Conservation (phyloP, 306 rosid genomes). For the Cucumis sativus region DNA sequence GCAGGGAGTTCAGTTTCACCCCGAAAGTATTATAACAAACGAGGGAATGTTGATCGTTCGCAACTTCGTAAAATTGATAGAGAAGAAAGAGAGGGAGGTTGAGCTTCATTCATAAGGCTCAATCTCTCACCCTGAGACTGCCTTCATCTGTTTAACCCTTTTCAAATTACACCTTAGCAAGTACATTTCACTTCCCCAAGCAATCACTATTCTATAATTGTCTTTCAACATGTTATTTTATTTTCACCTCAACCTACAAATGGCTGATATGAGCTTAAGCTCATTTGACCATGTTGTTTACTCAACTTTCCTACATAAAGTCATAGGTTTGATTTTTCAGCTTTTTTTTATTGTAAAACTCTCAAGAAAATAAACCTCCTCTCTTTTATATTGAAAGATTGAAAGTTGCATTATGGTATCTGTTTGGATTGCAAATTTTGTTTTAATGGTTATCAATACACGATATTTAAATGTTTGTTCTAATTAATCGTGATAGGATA, state of each 20-base stretch:
- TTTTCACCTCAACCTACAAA: not conserved
- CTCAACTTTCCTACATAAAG: not conserved
- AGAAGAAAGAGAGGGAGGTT: slow-evolving; percentile 33
- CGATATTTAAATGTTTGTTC: no score
- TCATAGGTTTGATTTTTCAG: no score
- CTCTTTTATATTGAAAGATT: not conserved
- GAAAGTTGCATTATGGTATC: no score
- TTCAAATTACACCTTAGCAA: not conserved
- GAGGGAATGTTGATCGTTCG: slow-evolving; percentile 60
- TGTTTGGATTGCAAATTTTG: no score
- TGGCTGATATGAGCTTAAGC: not conserved
- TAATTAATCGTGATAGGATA: no score
- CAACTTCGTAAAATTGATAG: slow-evolving; percentile 56
- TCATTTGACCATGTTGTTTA: not conserved
- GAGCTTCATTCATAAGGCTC: slow-evolving; percentile 12
- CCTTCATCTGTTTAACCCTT: not conserved
- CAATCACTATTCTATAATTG: not conserved
- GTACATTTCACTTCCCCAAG: not conserved
- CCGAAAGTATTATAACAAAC: slow-evolving; percentile 78
- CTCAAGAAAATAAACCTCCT: not conserved
- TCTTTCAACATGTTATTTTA: not conserved
- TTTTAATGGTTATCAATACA: no score
- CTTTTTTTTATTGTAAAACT: no score
- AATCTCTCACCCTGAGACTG: not conserved
- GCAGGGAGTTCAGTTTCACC: slow-evolving; percentile 98